Evolutionary conservation across 192 early-diverging fungal genomes (phyloP), one percentile per base, ranked within the genome.

Genomic region (Backusella tuberculispora): DNA sequence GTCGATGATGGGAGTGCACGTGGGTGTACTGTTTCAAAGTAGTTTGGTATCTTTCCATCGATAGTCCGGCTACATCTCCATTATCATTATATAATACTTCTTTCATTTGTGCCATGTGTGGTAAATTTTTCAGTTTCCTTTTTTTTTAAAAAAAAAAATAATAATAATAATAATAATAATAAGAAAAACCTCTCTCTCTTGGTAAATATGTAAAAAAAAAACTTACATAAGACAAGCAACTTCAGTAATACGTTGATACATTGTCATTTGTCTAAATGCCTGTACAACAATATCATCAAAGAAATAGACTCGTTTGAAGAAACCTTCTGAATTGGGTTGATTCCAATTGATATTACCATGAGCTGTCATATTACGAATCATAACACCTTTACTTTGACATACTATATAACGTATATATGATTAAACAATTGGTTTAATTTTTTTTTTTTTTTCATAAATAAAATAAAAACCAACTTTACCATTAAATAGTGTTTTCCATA

Each of bases 221-320:
- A 84, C 83, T 79, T 85, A 87, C 78, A 89, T 71, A 21, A 87
- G 72, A 78, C 86, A 88, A 13, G 83, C 88, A 7, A 86, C 83
- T 75, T 89, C 88, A 2, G 80, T 83, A 15, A 89, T 83, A n/a
- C 88, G 77, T 43, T 85, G 83, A 21, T 85, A 82, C 72, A 89
- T 80, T 7, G 88, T 84, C 83, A 88, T 89, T 73, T 88, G 82
- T 24, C 86, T 83, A 65, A 89, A 89, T 13, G 86, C 85, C 65
- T 89, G 88, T 6, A 89, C 83, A 7, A 89, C 88, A 47, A 84
- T 76, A n/a, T 81, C 77, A 2, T 81, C 67, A 72, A 88, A 81
- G 69, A 86, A 85, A 53, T 85, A 89, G 1, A 89, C 87, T 42
- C 85, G 74, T 44, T 89, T 89, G 68, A 88, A 89, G 65, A 85